Percentiles rank a stretch among this genome's conserved stretches.
phyloP scores from a whole-genome alignment of 2,329 filamentous ascomycete species.

The Xylariaceae sp. region DNA sequence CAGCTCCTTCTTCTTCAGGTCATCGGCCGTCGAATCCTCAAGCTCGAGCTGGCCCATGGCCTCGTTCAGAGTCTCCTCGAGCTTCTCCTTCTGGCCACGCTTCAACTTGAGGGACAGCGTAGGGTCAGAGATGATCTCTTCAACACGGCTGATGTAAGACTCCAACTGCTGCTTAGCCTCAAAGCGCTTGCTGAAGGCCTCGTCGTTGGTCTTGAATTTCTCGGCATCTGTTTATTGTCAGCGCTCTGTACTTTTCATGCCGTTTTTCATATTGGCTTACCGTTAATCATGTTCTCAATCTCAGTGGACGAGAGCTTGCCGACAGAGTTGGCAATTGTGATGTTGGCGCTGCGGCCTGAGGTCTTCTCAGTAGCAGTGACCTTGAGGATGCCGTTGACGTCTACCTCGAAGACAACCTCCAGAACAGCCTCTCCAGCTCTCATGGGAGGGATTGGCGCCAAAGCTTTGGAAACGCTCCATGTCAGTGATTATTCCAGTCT shows the following conservation, averaged over 20 bases:
- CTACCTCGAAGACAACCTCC: constrained; percentile 98
- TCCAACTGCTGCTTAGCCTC: constrained; percentile 99
- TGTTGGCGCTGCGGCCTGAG: constrained; percentile 96
- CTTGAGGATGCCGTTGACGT: constrained; percentile 99
- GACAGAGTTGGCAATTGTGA: constrained; percentile 99
- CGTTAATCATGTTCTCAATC: constrained; percentile 97
- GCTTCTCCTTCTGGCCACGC: constrained; percentile 99
- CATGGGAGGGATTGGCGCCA: constrained; percentile 84
- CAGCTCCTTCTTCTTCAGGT: constrained; percentile 99
- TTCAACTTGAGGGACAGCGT: constrained; percentile 95
- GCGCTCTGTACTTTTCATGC: neutral
- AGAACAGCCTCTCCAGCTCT: constrained; percentile 93
- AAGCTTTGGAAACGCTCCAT: no score
- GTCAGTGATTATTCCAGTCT: no score
- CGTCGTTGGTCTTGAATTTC: constrained; percentile 97
- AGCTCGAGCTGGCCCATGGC: constrained; percentile 97
- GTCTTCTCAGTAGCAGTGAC: constrained; percentile 99
- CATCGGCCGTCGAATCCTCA: constrained; percentile 84
- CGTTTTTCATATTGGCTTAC: constrained; percentile 39
- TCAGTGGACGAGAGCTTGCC: constrained; percentile 92
- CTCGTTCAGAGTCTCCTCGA: constrained; percentile 92
- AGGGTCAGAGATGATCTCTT: constrained; percentile 98
- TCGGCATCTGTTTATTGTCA: constrained; percentile 64
- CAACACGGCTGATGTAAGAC: constrained; percentile 96
- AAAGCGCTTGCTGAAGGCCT: constrained; percentile 99